phyloP scores from a whole-genome alignment of 2,329 filamentous ascomycete genomes.

The Rachicladosporium sp. region DNA sequence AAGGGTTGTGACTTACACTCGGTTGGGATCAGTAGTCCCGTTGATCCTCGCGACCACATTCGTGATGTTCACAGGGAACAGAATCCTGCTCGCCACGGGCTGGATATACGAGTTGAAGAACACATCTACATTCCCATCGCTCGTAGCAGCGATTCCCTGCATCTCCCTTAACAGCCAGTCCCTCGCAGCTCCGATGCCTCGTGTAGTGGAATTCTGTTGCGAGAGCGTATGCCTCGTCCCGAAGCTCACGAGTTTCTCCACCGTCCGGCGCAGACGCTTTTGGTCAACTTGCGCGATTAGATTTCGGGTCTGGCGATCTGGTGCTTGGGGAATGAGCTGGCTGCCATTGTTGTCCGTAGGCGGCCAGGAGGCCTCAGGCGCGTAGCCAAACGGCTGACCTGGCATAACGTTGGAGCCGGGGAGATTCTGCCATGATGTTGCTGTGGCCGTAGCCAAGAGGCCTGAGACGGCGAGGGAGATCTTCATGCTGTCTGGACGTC shows the following conservation, averaged over 20 bases:
- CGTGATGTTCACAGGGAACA: constrained; percentile 40
- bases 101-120: constrained; percentile 42
- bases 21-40: constrained; percentile 35
- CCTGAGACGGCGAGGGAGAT: background rate
- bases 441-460: constrained; percentile 1
- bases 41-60: constrained; percentile 42
- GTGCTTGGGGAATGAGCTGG: constrained; percentile 28
- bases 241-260: constrained; percentile 43
- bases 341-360: constrained; percentile 23
- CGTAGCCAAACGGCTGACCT: constrained; percentile 10
- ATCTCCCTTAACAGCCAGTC: constrained; percentile 45
- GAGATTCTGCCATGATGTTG: constrained; percentile 13
- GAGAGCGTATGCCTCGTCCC: constrained; percentile 47
- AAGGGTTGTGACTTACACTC: constrained; percentile 18
- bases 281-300: constrained; percentile 30
- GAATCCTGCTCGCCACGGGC: constrained; percentile 33
- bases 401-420: constrained; percentile 14
- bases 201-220: constrained; percentile 36
- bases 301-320: constrained; percentile 27
- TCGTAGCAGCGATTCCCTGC: constrained; percentile 33
- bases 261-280: constrained; percentile 37
- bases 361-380: constrained; percentile 27
- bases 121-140: constrained; percentile 40
- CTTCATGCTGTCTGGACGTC: too few species aligned
- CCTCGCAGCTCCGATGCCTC: constrained; percentile 45